These are phyloP conservation scores for Aspergillus coremiiformis DNA, from an alignment of 495 filamentous ascomycete genomes.

Conservation along the genomic window DNA sequence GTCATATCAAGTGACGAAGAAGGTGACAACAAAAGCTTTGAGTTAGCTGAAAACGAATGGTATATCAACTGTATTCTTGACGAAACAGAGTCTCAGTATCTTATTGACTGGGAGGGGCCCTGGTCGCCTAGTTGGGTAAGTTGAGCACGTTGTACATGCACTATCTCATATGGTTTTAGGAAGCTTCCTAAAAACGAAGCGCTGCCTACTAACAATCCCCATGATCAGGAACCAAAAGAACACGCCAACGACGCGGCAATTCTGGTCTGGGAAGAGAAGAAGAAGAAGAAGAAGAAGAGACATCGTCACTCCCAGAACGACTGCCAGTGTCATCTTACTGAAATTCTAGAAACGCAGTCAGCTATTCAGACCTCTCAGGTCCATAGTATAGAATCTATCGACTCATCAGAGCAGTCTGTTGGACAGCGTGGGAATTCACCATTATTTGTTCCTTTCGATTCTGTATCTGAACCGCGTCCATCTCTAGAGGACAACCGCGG, in stretches of 20 bases:
- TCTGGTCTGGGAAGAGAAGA: slow-evolving; percentile 27
- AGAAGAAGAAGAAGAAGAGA: slow-evolving; percentile 24
- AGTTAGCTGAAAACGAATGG: slow-evolving; percentile 21
- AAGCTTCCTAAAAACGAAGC: background rate
- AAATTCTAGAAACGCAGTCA: slow-evolving; percentile 1
- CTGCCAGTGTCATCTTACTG: background rate
- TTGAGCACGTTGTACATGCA: background rate
- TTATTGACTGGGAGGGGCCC: slow-evolving; percentile 37
- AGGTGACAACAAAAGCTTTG: slow-evolving; percentile 7
- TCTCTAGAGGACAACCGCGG: background rate
- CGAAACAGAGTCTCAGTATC: slow-evolving; percentile 33
- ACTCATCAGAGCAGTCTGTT: background rate
- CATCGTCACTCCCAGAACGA: background rate
- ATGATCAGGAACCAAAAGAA: slow-evolving; percentile 33
- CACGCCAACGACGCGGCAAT: slow-evolving; percentile 31
- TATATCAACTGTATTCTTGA: slow-evolving; percentile 34
- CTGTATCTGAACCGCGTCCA: slow-evolving; percentile 4
- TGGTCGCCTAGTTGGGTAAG: slow-evolving; percentile 38
- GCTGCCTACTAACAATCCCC: background rate
- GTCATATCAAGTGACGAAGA: slow-evolving; percentile 15
- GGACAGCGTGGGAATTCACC: slow-evolving; percentile 7
- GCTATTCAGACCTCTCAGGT: background rate
- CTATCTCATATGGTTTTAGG: background rate
- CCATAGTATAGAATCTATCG: background rate
- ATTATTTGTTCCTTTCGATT: slow-evolving; percentile 15